A percentile compares a stretch with the other conserved stretches of the same genome.
Conservation (phyloP, 345 rosid species). For the Syzygium aqueum region DNA sequence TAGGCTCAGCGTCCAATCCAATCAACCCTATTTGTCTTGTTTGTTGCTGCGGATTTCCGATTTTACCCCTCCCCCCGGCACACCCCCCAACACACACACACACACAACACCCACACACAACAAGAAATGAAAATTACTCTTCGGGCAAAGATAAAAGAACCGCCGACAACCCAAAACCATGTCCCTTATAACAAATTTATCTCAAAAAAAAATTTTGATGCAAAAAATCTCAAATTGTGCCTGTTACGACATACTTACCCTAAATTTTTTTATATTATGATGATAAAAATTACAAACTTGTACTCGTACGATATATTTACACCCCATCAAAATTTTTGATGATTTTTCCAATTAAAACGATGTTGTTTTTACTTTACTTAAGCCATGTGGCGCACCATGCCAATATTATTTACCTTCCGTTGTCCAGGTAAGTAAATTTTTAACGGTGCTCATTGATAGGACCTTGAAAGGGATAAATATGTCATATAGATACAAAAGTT, state of each 20-base stretch:
- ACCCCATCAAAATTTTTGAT: accelerated
- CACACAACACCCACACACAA: too few species aligned
- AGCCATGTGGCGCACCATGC: accelerated
- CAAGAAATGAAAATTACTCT: not conserved
- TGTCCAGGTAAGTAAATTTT: accelerated
- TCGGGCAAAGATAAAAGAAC: not conserved
- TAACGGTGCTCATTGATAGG: accelerated
- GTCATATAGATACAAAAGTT: accelerated
- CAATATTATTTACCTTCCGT: accelerated
- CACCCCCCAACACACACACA: too few species aligned
- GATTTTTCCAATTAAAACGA: not conserved
- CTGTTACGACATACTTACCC: accelerated
- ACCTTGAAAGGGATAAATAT: accelerated
- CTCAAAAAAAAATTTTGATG: not conserved
- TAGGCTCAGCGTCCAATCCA: not conserved
- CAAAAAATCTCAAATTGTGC: not conserved
- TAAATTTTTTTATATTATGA: not conserved
- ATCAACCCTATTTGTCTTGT: not conserved
- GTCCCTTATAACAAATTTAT: accelerated
- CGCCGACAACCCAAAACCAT: not conserved
- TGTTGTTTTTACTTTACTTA: not conserved
- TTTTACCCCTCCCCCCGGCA: not conserved
- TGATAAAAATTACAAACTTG: accelerated
- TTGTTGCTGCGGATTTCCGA: not conserved
- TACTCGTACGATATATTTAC: accelerated